These are phyloP conservation scores for Isabelozyma gotoi DNA, from an alignment of 805 yeast genomes.

Conservation along the genomic window DNA sequence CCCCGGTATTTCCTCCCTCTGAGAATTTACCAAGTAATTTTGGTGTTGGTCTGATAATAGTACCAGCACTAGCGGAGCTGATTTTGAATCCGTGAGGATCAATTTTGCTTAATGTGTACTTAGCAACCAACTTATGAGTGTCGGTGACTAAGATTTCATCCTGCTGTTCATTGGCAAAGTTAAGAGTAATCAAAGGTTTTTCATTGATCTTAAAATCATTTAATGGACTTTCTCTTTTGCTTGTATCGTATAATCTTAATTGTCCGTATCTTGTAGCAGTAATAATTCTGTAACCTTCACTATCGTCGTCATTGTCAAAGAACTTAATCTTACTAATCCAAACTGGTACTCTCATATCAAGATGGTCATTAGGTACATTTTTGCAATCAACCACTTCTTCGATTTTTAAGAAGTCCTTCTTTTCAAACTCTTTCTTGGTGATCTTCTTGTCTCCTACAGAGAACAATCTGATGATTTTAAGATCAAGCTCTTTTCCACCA, in stretches of 20 bases:
- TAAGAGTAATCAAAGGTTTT: constrained; percentile 50
- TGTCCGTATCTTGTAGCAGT: constrained; percentile 77
- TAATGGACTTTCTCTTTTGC: constrained; percentile 67
- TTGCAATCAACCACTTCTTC: constrained; percentile 63
- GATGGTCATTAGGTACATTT: constrained; percentile 76
- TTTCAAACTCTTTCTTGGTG: constrained; percentile 14
- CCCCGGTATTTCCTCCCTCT: constrained; percentile 56
- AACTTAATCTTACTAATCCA: constrained; percentile 67
- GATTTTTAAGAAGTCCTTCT: constrained; percentile 19
- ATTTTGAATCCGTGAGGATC: constrained; percentile 36
- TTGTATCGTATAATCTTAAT: constrained; percentile 69
- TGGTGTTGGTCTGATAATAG: constrained; percentile 47
- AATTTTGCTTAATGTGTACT: constrained; percentile 40
- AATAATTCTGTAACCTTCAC: constrained; percentile 49
- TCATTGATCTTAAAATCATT: constrained; percentile 53
- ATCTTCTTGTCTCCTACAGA: constrained; percentile 15
- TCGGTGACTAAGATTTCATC: constrained; percentile 67
- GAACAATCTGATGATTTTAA: constrained; percentile 47
- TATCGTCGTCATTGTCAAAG: constrained; percentile 29
- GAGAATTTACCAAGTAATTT: constrained; percentile 62
- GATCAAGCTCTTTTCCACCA: constrained; percentile 85
- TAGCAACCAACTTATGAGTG: constrained; percentile 62
- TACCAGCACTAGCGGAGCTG: constrained; percentile 45
- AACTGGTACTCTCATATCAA: constrained; percentile 80
- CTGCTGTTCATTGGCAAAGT: constrained; percentile 31